phyloP scores from a whole-genome alignment of 2,329 filamentous ascomycete genomes.

The Teratosphaeria nubilosa region DNA sequence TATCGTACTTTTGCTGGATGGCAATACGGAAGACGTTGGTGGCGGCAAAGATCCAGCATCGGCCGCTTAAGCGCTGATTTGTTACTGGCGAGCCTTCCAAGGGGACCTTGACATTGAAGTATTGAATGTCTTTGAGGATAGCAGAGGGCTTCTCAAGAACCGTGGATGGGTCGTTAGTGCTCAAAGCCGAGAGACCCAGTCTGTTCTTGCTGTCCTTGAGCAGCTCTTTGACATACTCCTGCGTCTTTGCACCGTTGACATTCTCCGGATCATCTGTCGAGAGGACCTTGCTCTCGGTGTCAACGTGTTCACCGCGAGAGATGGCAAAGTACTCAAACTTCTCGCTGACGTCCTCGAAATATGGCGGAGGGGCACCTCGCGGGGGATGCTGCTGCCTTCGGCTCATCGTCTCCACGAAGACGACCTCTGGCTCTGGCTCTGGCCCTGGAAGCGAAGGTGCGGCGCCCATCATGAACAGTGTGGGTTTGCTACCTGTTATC shows the following conservation, averaged over 20 bases:
- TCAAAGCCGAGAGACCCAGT: slow-evolving; percentile 65
- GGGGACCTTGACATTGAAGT: slow-evolving; percentile 75
- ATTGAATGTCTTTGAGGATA: slow-evolving; percentile 59
- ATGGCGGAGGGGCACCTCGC: slow-evolving; percentile 2
- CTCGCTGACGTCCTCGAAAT: slow-evolving; percentile 19
- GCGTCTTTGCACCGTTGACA: slow-evolving; percentile 20
- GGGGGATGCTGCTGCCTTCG: not conserved
- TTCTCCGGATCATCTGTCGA: slow-evolving; percentile 10
- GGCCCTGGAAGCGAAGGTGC: slow-evolving; percentile 13
- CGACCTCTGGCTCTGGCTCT: slow-evolving; percentile 2
- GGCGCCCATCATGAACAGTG: slow-evolving; percentile 13
- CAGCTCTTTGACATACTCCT: slow-evolving; percentile 22
- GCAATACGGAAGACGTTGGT: slow-evolving; percentile 90
- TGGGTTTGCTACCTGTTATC: not conserved
- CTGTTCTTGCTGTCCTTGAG: slow-evolving; percentile 43
- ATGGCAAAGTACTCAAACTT: slow-evolving; percentile 26
- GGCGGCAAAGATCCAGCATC: slow-evolving; percentile 86
- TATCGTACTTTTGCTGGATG: slow-evolving; percentile 71
- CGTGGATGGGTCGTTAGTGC: slow-evolving; percentile 53
- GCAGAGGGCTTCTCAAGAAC: slow-evolving; percentile 56
- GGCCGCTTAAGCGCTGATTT: slow-evolving; percentile 69
- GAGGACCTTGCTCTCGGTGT: slow-evolving; percentile 2
- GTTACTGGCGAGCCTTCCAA: slow-evolving; percentile 75
- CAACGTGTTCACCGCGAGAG: slow-evolving; percentile 11
- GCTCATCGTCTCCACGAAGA: not conserved